Evolutionary conservation across 345 rosid species (phyloP).

Genomic region (Linum lewisii): DNA sequence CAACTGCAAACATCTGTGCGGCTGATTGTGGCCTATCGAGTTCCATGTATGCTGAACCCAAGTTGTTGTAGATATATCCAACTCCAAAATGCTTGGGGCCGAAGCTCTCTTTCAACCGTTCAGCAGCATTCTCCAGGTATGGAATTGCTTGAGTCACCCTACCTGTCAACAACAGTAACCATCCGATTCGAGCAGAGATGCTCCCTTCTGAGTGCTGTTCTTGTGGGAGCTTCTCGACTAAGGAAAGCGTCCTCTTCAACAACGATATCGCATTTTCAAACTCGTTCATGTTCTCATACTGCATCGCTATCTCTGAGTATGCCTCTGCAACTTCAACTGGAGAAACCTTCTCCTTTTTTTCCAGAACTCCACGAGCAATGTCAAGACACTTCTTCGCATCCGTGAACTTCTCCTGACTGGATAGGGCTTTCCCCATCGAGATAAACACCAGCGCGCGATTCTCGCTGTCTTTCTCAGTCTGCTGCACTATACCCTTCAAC

Average conservation of each 20-base stretch:
- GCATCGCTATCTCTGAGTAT: conserved; percentile 86
- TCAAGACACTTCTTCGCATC: conserved; percentile 74
- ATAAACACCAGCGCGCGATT: conserved; percentile 65
- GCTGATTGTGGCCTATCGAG: conserved; percentile 88
- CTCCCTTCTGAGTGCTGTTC: conserved; percentile 87
- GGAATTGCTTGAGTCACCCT: conserved; percentile 80
- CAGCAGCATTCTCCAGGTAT: conserved; percentile 76
- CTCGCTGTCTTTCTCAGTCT: conserved; percentile 68
- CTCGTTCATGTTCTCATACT: conserved; percentile 79
- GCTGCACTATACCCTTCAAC: conserved; percentile 49
- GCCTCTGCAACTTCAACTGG: conserved; percentile 83
- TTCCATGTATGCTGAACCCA: conserved; percentile 93
- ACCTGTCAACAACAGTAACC: conserved; percentile 77
- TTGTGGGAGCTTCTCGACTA: conserved; percentile 80
- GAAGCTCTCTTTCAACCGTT: conserved; percentile 77
- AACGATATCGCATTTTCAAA: conserved; percentile 67
- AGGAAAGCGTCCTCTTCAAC: conserved; percentile 55
- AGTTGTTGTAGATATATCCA: conserved; percentile 81
- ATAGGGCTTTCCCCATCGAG: conserved; percentile 78
- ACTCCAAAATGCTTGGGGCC: conserved; percentile 92
- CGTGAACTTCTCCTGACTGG: conserved; percentile 48
- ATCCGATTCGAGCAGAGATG: conserved; percentile 84
- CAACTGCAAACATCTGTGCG: conserved; percentile 89
- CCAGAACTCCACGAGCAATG: conserved; percentile 69
- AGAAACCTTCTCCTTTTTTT: conserved; percentile 53